A percentile compares a stretch with the other conserved stretches of the same genome.
Conservation (phyloP, 176 grass and related monocot genomes). For the Aegilops speltoides region DNA sequence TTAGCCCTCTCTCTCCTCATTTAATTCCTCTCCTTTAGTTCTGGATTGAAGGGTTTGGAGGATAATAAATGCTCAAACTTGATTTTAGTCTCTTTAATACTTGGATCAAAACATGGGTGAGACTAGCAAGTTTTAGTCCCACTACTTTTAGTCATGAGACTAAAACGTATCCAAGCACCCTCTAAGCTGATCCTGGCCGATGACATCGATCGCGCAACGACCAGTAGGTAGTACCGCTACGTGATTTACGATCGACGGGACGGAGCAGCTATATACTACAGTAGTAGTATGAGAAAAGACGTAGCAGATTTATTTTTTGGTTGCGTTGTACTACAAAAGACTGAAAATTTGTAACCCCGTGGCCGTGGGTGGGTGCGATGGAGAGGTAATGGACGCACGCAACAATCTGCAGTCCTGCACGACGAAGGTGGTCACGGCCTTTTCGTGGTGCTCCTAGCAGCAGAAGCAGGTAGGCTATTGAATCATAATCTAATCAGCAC, state of each 20-base stretch:
- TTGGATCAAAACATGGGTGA: too few relatives aligned
- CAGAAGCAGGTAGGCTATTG: background rate
- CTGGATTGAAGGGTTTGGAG: too few relatives aligned
- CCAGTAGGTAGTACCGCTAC: background rate
- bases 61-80: too few relatives aligned
- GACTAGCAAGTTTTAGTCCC: too few relatives aligned
- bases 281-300: background rate
- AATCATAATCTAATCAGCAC: slow-evolving; percentile 10
- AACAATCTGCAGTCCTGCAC: background rate
- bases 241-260: background rate
- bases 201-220: background rate
- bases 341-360: background rate
- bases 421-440: background rate
- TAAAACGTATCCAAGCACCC: too few relatives aligned
- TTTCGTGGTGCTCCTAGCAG: background rate
- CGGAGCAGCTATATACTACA: background rate
- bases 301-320: background rate
- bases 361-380: background rate
- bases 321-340: background rate
- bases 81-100: too few relatives aligned
- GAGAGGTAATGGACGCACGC: background rate
- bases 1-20: too few relatives aligned
- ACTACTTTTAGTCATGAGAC: too few relatives aligned
- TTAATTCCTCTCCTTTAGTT: too few relatives aligned
- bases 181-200: background rate